These are phyloP conservation scores for Trichoderma oligosporum DNA, from an alignment of 2,329 filamentous ascomycete species.

Conservation along the genomic window DNA sequence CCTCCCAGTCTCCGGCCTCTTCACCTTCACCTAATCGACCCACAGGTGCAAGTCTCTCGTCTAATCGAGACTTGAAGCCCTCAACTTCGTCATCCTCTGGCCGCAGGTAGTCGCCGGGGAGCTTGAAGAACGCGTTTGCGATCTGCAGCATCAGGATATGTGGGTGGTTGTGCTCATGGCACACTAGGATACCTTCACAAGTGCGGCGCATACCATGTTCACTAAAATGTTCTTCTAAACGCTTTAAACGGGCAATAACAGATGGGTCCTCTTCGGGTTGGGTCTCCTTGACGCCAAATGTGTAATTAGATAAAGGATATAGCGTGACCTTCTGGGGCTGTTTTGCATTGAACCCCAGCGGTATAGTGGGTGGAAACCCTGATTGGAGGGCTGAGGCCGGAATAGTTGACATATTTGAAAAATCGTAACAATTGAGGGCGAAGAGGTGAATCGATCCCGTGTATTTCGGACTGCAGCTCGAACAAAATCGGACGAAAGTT, in stretches of 20 bases:
- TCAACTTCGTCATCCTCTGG: constrained; percentile 86
- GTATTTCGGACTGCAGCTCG: neutral
- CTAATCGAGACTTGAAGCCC: constrained; percentile 90
- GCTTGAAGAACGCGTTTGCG: constrained; percentile 98
- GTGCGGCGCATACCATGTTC: constrained; percentile 94
- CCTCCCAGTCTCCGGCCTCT: constrained; percentile 82
- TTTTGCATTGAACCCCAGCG: constrained; percentile 80
- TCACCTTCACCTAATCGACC: constrained; percentile 80
- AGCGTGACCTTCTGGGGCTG: constrained; percentile 87
- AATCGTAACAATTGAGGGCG: neutral
- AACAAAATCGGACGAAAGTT: neutral
- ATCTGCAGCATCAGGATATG: constrained; percentile 99
- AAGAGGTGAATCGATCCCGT: neutral
- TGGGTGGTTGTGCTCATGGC: constrained; percentile 98
- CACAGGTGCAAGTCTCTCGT: constrained; percentile 91
- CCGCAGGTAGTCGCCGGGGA: constrained; percentile 91
- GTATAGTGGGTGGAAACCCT: constrained; percentile 71
- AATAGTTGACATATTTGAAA: constrained; percentile 71
- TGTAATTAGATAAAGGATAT: constrained; percentile 96
- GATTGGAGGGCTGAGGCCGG: constrained; percentile 73
- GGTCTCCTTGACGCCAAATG: constrained; percentile 96
- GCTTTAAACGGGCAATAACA: constrained; percentile 84
- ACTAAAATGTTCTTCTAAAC: constrained; percentile 92
- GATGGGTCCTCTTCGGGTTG: constrained; percentile 97
- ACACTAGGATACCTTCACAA: constrained; percentile 94